phyloP scores from a whole-genome alignment of 805 yeast genomes.

The Saccharomycopsis malanga region DNA sequence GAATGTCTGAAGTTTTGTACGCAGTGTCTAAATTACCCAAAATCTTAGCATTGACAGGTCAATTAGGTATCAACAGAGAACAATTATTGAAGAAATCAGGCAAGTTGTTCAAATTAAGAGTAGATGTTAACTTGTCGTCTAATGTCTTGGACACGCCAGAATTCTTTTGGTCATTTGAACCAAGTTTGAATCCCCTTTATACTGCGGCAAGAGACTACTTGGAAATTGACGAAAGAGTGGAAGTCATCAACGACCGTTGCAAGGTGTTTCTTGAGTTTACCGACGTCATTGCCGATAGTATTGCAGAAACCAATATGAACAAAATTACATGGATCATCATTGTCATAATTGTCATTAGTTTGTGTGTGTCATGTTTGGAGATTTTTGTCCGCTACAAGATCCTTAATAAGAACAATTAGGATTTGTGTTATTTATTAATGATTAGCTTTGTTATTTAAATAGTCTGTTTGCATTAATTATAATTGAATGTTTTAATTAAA shows the following conservation, averaged over 20 bases:
- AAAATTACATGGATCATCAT: slow-evolving; percentile 88
- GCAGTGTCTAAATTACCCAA: slow-evolving; percentile 88
- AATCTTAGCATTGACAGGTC: slow-evolving; percentile 83
- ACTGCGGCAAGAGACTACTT: slow-evolving; percentile 83
- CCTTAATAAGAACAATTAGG: background rate
- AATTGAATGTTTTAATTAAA: too few species aligned
- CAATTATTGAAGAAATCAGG: slow-evolving; percentile 87
- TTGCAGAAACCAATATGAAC: slow-evolving; percentile 88
- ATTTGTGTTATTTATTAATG: too few species aligned
- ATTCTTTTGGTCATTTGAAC: slow-evolving; percentile 93
- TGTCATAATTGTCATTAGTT: slow-evolving; percentile 68
- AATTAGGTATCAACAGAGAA: slow-evolving; percentile 74
- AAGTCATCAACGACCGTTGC: slow-evolving; percentile 88
- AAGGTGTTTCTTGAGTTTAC: slow-evolving; percentile 89
- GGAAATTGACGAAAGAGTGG: slow-evolving; percentile 92
- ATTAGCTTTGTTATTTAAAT: too few species aligned
- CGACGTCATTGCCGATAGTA: slow-evolving; percentile 87
- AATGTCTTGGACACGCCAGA: slow-evolving; percentile 93
- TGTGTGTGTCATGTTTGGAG: slow-evolving; percentile 70
- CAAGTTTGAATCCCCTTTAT: slow-evolving; percentile 89
- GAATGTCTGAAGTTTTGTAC: slow-evolving; percentile 77
- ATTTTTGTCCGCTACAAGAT: slow-evolving; percentile 52
- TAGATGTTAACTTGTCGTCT: slow-evolving; percentile 87
- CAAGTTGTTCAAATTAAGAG: slow-evolving; percentile 78
- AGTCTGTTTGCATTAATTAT: too few species aligned